Evolutionary conservation across 2,329 filamentous ascomycete species (phyloP).

Genomic region (Sporothrix mexicana): DNA sequence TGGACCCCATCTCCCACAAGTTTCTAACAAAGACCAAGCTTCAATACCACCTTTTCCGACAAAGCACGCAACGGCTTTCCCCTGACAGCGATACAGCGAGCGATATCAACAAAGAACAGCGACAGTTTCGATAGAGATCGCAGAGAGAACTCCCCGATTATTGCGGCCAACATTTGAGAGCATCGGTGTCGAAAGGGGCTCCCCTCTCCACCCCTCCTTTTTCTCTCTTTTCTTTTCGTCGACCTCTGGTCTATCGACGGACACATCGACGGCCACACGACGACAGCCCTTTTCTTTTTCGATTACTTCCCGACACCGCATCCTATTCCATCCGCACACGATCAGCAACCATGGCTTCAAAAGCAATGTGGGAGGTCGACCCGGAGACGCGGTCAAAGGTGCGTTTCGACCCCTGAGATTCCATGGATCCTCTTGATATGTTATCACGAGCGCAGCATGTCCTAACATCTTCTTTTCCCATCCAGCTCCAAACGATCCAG

Average conservation of each 20-base stretch:
- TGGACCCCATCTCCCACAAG: background rate
- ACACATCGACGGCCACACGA: constrained; percentile 15
- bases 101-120: background rate
- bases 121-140: background rate
- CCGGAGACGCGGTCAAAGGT: constrained; percentile 97
- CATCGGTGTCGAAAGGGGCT: background rate
- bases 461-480: background rate
- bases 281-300: background rate
- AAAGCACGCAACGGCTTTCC: background rate
- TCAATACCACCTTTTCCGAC: background rate
- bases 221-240: too few relatives aligned
- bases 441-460: background rate
- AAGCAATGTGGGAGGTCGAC: constrained; percentile 97
- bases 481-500: constrained; percentile 84
- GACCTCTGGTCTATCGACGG: background rate
- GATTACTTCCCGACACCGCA: background rate
- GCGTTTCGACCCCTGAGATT: constrained; percentile 39
- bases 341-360: constrained; percentile 61
- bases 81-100: background rate
- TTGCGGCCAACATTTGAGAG: background rate
- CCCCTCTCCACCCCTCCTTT: constrained; percentile 10
- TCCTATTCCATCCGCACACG: background rate
- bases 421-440: background rate
- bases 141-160: background rate
- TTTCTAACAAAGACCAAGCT: background rate